These are phyloP conservation scores for Fusarium hostae DNA, from an alignment of 2,329 filamentous ascomycete species.

Conservation along the genomic window DNA sequence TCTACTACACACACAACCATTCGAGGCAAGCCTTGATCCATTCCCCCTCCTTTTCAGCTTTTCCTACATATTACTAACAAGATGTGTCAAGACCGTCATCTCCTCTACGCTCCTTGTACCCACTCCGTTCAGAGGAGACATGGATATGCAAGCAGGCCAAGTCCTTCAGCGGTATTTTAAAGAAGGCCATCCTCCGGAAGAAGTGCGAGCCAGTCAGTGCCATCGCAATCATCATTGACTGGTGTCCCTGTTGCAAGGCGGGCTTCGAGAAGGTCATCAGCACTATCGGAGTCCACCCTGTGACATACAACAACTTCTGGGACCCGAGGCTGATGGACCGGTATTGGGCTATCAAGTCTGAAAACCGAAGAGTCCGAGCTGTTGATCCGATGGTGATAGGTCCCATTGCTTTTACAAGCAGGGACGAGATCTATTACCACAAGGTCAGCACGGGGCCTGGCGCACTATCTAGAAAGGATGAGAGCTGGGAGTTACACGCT, in stretches of 20 bases:
- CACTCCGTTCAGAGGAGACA: background rate
- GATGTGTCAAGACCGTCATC: slow-evolving; percentile 3
- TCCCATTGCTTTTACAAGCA: background rate
- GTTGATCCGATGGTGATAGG: background rate
- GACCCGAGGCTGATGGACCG: slow-evolving; percentile 3
- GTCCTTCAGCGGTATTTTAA: background rate
- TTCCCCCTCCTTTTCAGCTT: background rate
- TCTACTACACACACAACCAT: background rate
- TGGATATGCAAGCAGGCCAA: background rate
- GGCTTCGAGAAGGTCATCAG: background rate
- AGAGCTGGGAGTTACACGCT: slow-evolving; percentile 7
- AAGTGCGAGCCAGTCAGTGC: background rate
- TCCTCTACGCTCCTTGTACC: slow-evolving; percentile 16
- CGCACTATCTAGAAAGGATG: background rate
- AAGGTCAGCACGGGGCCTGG: background rate
- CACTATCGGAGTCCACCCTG: background rate
- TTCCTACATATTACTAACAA: background rate
- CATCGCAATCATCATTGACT: slow-evolving; percentile 1
- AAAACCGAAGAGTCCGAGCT: background rate
- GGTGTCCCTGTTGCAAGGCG: slow-evolving; percentile 1
- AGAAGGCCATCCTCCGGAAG: background rate
- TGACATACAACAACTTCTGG: background rate
- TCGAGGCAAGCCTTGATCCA: background rate
- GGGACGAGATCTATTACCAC: background rate
- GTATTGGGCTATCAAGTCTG: slow-evolving; percentile 15